These are phyloP conservation scores for Caloboletus firmus DNA, from an alignment of 1,284 basidiomycete species.

Conservation along the genomic window DNA sequence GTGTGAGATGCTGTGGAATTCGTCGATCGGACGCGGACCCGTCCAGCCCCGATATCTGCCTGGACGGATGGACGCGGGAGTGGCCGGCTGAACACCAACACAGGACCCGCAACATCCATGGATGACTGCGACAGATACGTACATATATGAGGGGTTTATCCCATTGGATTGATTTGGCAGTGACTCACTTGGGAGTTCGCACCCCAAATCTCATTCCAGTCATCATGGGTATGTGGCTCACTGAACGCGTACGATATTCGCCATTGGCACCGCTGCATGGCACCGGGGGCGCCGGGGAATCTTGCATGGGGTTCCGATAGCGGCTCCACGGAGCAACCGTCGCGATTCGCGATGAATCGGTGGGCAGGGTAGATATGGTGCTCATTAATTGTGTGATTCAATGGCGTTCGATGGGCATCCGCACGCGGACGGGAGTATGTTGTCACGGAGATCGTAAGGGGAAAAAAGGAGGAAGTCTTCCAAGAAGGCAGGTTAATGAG, in stretches of 20 bases:
- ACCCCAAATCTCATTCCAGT: slow-evolving; percentile 12
- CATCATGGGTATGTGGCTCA: background rate
- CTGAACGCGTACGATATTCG: slow-evolving; percentile 1
- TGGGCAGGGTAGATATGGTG: background rate
- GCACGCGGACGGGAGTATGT: background rate
- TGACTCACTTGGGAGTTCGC: background rate
- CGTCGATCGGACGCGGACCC: slow-evolving; percentile 4
- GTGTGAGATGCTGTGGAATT: background rate
- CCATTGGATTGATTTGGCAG: slow-evolving; percentile 7
- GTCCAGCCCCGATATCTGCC: slow-evolving; percentile 16
- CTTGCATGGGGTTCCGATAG: background rate
- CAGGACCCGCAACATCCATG: background rate
- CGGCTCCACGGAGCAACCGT: slow-evolving; percentile 9
- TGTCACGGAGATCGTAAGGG: background rate
- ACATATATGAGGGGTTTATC: slow-evolving; percentile 14
- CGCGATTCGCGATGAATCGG: slow-evolving; percentile 14
- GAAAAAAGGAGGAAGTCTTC: slow-evolving; percentile 5
- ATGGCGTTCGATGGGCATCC: background rate
- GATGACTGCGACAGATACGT: background rate
- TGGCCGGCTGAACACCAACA: background rate
- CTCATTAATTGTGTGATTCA: background rate
- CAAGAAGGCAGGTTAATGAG: background rate
- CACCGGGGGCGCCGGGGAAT: background rate
- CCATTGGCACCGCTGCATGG: slow-evolving; percentile 2
- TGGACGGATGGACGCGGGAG: slow-evolving; percentile 1